Base-by-base conservation (phyloP, 306 rosid species). In the Glycyrrhiza uralensis region DNA sequence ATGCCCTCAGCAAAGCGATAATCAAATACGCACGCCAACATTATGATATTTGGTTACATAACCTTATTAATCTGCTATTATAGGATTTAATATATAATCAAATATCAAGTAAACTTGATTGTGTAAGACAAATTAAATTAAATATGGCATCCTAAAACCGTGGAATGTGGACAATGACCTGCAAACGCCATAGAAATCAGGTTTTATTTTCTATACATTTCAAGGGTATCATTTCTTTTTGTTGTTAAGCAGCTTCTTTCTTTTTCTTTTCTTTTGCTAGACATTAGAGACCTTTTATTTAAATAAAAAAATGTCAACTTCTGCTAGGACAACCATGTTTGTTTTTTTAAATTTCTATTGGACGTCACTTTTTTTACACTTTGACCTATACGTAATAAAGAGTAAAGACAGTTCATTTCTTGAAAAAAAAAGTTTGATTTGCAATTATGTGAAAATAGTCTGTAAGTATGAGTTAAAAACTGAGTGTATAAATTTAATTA, bases 131-230 rank as follows among this genome's bases (percentile, higher is more conserved):
- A 63, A 39, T 6, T 38, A 64, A 29, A 55, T n/a, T n/a, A n/a
- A n/a, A n/a, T n/a, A n/a, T 55, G 59, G 52, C 66, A 42, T 55
- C 74, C 73, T 41, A 42, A 26, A 39, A 28, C 49, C 8, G 54
- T 22, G 74, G 60, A 29, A 1, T 13, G 75, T n/a, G 49, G 52
- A 54, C 3, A 41, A 39, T 38, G 66, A 66, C 67, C 22, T 7
- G 18, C 59, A 30, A 75, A 29, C 39, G 41, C 66, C 59, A 55
- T 29, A 17, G 28, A 54, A 8, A 22, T 41, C 10, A 41, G 28
- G 2, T 11, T 32, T n/a, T 22, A 2, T 46, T 70, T n/a, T 35
- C 3, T 60, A 35, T 42, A 2, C 17, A 42, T 42, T 65, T 44
- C 24, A 11, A 24, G 56, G 71, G 52, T 24, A 14, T 8, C 17